phyloP scores from a whole-genome alignment of 352 stramenopile genomes.

The Globisporangium mamillatum region DNA sequence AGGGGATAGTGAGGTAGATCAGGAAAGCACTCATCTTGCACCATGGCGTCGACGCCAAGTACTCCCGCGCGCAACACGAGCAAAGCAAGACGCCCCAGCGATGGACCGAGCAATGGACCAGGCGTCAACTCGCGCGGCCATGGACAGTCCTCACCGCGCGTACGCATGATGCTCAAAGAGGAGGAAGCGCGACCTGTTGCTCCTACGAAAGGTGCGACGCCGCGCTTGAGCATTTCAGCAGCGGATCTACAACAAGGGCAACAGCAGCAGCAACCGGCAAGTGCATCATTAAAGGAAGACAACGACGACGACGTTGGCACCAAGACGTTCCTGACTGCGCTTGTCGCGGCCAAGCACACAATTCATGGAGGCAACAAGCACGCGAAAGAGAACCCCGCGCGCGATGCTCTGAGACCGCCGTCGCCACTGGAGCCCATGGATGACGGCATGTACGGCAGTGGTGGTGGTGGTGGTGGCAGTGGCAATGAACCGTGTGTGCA shows the following conservation, averaged over 20 bases:
- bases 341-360: slow-evolving; percentile 25
- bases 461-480: not conserved
- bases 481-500: slow-evolving; percentile 22
- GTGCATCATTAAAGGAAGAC: not conserved
- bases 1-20: not conserved
- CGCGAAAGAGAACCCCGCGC: not conserved
- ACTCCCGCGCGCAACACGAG: slow-evolving; percentile 11
- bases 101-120: slow-evolving; percentile 21
- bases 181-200: slow-evolving; percentile 13
- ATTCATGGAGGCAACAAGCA: not conserved
- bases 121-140: not conserved
- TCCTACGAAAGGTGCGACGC: not conserved
- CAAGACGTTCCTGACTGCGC: slow-evolving; percentile 51
- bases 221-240: not conserved
- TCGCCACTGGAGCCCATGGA: slow-evolving; percentile 53
- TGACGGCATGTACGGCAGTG: slow-evolving; percentile 24
- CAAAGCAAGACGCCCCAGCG: slow-evolving; percentile 24
- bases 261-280: slow-evolving; percentile 4
- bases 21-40: not conserved
- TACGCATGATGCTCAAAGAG: slow-evolving; percentile 19
- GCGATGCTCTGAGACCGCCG: slow-evolving; percentile 36
- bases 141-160: slow-evolving; percentile 21
- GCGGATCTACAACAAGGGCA: not conserved
- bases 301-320: slow-evolving; percentile 2
- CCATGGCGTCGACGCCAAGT: slow-evolving; percentile 8